A percentile compares a stretch with the other conserved stretches of the same genome.
Conservation (phyloP, 2,329 filamentous ascomycete genomes). For the Monilinia fructicola region DNA sequence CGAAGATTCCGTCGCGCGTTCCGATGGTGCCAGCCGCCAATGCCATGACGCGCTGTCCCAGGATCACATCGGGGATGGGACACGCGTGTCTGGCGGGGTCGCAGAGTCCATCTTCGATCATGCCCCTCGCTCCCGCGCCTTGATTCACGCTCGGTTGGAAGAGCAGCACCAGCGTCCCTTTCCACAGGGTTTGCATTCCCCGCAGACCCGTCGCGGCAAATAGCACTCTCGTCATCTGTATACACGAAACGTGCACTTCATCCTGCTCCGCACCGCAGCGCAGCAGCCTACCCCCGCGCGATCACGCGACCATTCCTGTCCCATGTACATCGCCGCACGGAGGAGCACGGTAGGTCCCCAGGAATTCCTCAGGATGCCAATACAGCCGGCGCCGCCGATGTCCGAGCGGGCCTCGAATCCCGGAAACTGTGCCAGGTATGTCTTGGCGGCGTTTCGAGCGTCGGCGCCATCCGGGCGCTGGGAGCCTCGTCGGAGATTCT, state of each 20-base stretch:
- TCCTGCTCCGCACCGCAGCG: conserved; percentile 49
- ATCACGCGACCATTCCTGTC: conserved; percentile 58
- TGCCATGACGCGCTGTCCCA: conserved; percentile 55
- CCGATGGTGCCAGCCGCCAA: conserved; percentile 42
- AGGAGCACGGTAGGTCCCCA: conserved; percentile 55
- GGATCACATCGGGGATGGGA: conserved; percentile 53
- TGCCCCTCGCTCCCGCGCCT: conserved; percentile 57
- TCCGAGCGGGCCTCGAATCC: conserved; percentile 48
- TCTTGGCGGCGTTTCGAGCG: conserved; percentile 47
- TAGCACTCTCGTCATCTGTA: conserved; percentile 60
- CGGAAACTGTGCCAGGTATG: conserved; percentile 41
- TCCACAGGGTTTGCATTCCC: conserved; percentile 49
- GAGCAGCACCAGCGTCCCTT: conserved; percentile 61
- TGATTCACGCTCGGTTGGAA: conserved; percentile 69
- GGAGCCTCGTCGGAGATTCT: conserved; percentile 57
- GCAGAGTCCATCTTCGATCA: conserved; percentile 61
- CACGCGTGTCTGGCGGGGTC: conserved; percentile 44
- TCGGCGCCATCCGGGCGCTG: conserved; percentile 53
- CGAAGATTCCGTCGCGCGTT: conserved; percentile 40
- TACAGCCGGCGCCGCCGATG: conserved; percentile 57
- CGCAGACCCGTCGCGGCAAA: conserved; percentile 54
- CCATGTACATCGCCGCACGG: conserved; percentile 61
- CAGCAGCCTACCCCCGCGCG: conserved; percentile 43
- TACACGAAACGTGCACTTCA: conserved; percentile 68
- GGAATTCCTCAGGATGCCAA: conserved; percentile 56